Evolutionary conservation across 2,329 filamentous ascomycete species (phyloP).

Genomic region (Colletotrichum melonis): DNA sequence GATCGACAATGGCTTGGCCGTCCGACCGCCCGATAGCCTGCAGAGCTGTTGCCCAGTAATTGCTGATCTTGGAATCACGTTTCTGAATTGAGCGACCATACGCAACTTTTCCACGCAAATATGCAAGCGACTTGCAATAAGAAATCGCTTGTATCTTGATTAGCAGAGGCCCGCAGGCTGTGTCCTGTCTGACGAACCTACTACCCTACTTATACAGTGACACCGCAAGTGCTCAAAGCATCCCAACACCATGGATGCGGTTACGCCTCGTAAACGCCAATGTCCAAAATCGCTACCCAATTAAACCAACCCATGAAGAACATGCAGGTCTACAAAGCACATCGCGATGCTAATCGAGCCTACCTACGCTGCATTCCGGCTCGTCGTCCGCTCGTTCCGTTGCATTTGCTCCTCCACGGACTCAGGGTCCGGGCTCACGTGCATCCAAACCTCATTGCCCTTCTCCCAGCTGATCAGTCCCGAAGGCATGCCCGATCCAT

Average conservation of each 20-base stretch:
- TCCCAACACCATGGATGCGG: background rate
- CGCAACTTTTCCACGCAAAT: too few species aligned
- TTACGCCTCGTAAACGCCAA: background rate
- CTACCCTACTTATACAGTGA: background rate
- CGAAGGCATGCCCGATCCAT: slow-evolving; percentile 44
- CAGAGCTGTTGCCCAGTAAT: background rate
- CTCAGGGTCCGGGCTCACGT: slow-evolving; percentile 42
- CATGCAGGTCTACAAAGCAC: background rate
- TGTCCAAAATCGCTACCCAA: background rate
- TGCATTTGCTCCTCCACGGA: slow-evolving; percentile 38
- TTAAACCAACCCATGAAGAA: background rate
- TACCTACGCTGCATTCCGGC: background rate
- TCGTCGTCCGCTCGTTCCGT: slow-evolving; percentile 3
- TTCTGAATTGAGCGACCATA: background rate
- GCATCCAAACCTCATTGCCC: slow-evolving; percentile 47
- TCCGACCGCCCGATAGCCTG: slow-evolving; percentile 8
- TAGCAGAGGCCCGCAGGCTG: background rate
- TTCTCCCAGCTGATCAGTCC: slow-evolving; percentile 46
- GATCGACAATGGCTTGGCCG: background rate
- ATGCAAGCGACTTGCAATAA: background rate
- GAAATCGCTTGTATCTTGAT: background rate
- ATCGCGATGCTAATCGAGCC: background rate
- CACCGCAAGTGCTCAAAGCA: background rate
- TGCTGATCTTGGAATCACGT: background rate
- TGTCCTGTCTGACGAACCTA: background rate